These are phyloP conservation scores for Phycomyces nitens DNA, from an alignment of 192 early-diverging fungal genomes.

Conservation along the genomic window DNA sequence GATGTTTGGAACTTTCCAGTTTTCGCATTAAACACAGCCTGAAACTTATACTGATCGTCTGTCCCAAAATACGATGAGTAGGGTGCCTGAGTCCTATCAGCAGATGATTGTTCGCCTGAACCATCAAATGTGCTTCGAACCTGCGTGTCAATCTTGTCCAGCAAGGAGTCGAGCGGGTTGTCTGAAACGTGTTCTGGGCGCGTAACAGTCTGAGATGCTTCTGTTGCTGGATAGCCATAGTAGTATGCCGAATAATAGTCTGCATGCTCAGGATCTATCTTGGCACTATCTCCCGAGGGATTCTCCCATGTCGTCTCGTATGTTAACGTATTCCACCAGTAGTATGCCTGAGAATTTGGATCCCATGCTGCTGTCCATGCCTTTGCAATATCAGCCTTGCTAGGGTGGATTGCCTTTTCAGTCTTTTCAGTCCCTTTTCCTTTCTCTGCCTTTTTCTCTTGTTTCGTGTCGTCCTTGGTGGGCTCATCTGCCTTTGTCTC, in stretches of 20 bases:
- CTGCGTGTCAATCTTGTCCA: conserved; percentile 41
- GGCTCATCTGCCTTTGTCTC: background rate
- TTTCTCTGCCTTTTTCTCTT: background rate
- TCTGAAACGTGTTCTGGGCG: too few species aligned
- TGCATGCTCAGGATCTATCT: background rate
- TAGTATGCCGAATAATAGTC: conserved; percentile 4
- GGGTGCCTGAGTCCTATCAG: background rate
- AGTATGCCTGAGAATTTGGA: conserved; percentile 36
- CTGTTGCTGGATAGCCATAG: conserved; percentile 3
- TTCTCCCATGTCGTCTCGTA: conserved; percentile 48
- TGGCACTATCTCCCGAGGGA: conserved; percentile 18
- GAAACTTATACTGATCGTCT: conserved; percentile 20
- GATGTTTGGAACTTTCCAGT: conserved; percentile 34
- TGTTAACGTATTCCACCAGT: conserved; percentile 50
- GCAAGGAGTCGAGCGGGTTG: conserved; percentile 31
- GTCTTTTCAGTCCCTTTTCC: background rate
- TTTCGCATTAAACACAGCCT: conserved; percentile 38
- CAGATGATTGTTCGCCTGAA: background rate
- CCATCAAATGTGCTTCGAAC: conserved; percentile 33
- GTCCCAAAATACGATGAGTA: background rate
- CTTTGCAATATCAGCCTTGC: conserved; percentile 2
- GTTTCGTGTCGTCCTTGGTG: background rate
- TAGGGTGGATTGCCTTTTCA: background rate
- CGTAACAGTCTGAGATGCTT: background rate
- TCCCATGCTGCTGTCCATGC: conserved; percentile 44